Conservation (phyloP, 1,284 basidiomycete species). For the Cutaneotrichosporon mucoides region DNA sequence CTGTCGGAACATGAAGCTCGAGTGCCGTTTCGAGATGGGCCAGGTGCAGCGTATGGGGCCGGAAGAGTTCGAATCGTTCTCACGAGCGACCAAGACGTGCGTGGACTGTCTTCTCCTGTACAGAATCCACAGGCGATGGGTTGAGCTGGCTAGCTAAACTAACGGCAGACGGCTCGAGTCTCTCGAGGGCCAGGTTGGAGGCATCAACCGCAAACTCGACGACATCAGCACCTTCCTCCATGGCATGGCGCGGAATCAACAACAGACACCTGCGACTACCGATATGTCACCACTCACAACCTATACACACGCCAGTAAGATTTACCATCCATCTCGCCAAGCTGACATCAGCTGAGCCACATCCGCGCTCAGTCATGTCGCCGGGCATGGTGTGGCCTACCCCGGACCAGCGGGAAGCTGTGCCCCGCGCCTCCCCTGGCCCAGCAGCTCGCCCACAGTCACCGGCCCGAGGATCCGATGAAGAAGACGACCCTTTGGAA, state of each 20-base stretch:
- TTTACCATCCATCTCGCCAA: too few relatives aligned
- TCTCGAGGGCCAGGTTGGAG: constrained; percentile 12
- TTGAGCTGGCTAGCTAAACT: not conserved
- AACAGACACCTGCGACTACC: constrained; percentile 1
- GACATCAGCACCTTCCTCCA: constrained; percentile 9
- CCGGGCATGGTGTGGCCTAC: not conserved
- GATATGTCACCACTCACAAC: not conserved
- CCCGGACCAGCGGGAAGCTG: not conserved
- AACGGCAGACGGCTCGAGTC: constrained; percentile 8
- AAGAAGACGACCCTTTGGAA: constrained; percentile 10
- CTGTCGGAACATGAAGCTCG: constrained; percentile 19
- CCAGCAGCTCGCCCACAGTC: too few relatives aligned
- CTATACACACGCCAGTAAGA: constrained; percentile 1
- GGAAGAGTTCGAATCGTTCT: constrained; percentile 9
- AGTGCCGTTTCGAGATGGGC: constrained; percentile 19
- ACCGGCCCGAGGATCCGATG: not conserved
- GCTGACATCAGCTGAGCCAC: too few relatives aligned
- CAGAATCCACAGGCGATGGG: too few relatives aligned
- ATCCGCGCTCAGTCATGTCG: not conserved
- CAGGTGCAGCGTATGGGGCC: constrained; percentile 1
- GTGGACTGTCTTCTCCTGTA: too few relatives aligned
- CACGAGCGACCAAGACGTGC: not conserved
- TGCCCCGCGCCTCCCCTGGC: not conserved
- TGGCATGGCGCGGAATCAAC: not conserved
- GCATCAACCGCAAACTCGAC: constrained; percentile 6